Base-by-base conservation (phyloP, 441 rosid genomes). In the Jatropha multifida region DNA sequence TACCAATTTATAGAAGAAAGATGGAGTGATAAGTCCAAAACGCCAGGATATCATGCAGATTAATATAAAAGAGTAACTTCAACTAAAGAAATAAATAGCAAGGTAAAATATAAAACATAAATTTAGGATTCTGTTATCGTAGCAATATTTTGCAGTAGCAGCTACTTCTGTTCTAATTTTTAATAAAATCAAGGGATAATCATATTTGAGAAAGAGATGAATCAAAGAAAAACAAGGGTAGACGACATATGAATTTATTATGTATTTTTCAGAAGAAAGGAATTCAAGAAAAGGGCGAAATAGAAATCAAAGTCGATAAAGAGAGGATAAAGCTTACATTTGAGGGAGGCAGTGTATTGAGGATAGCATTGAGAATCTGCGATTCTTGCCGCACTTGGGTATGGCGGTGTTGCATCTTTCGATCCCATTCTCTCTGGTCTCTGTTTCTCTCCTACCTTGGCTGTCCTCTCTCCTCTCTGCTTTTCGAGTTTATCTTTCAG, bases 261-360 rank as follows among this genome's bases (percentile, higher is more conserved):
- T 17, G 56, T n/a, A 52, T n/a, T 27, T 20, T 49, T 13, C 2
- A 6, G 26, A 27, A 23, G 23, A 55, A n/a, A 40, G 10, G 7
- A 3, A 10, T 37, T 4, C 23, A 49, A 11, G 6, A 32, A n/a
- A 15, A 37, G 5, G 14, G 18, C 0, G 13, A 17, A 48, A 76
- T 60, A 7, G 2, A 7, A 12, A 56, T 14, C 7, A 23, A 5
- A 38, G 26, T n/a, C 9, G 65, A 49, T 26, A 74, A 11, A n/a
- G 7, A 17, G 1, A 65, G 1, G 14, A 54, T 1, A 55, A 38
- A 56, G 74, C 73, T 81, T 84, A 91, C 99, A 93, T 85, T 89
- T 93, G 80, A 95, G 97, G 72, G 98, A 92, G 68, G 96, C 94
- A 14, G 96, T 77, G 80, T 95, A 92, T 65, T 95, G 92, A 65